Evolutionary conservation across 352 stramenopile genomes (phyloP).

Genomic region (Globisporangium paddicum): DNA sequence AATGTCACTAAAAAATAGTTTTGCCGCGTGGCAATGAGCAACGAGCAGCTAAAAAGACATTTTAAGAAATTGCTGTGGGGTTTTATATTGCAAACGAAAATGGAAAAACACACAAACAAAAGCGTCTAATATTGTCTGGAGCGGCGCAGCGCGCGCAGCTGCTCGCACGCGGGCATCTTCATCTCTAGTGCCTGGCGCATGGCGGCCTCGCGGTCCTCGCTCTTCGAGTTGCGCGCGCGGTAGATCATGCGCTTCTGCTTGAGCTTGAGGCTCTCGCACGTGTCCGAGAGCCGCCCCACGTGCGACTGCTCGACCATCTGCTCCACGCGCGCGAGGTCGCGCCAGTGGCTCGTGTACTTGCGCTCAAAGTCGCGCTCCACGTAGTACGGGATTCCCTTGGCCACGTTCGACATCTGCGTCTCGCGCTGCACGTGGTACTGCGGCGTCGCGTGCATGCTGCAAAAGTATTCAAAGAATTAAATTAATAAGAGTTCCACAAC

Average conservation of each 20-base stretch:
- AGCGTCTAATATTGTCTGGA: slow-evolving; percentile 46
- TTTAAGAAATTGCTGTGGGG: neutral
- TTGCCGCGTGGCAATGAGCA: neutral
- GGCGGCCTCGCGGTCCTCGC: slow-evolving; percentile 63
- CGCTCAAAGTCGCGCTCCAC: slow-evolving; percentile 83
- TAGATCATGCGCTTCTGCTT: slow-evolving; percentile 88
- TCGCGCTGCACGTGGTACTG: slow-evolving; percentile 73
- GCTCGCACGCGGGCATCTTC: slow-evolving; percentile 81
- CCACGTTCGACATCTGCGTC: slow-evolving; percentile 79
- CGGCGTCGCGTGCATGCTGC: slow-evolving; percentile 65
- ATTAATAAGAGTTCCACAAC: neutral
- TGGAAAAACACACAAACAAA: neutral
- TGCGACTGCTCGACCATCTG: slow-evolving; percentile 86
- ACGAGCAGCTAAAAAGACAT: neutral
- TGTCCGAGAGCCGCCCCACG: slow-evolving; percentile 61
- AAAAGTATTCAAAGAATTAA: neutral
- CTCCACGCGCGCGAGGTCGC: slow-evolving; percentile 78
- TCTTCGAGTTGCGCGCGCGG: slow-evolving; percentile 71
- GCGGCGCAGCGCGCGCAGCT: slow-evolving; percentile 64
- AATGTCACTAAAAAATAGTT: neutral
- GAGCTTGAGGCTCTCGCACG: slow-evolving; percentile 76
- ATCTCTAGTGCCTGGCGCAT: slow-evolving; percentile 80
- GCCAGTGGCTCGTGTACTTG: slow-evolving; percentile 83
- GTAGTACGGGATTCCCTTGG: slow-evolving; percentile 86
- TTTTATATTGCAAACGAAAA: slow-evolving; percentile 1